phyloP scores from a whole-genome alignment of 257 asterid species.

The Lycium ferocissimum region DNA sequence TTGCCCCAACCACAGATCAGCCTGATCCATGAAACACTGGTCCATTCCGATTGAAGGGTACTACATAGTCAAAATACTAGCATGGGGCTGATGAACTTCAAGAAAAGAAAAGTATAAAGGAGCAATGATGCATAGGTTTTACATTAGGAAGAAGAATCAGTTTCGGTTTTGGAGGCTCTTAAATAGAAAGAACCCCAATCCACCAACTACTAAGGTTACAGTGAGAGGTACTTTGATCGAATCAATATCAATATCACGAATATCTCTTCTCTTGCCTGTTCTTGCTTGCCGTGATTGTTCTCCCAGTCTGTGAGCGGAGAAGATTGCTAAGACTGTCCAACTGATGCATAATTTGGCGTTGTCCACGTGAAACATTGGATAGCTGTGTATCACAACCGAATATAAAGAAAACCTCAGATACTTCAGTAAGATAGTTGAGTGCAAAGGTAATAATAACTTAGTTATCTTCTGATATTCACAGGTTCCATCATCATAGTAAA shows the following conservation, averaged over 20 bases:
- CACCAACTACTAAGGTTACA: constrained; percentile 42
- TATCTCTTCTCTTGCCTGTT: constrained; percentile 33
- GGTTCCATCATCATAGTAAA: not conserved
- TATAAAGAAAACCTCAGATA: not conserved
- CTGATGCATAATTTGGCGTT: constrained; percentile 84
- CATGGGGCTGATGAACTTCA: not conserved
- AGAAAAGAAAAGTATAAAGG: not conserved
- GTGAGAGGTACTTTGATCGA: constrained; percentile 37
- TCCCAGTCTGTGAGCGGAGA: constrained; percentile 47
- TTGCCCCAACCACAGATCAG: constrained; percentile 31
- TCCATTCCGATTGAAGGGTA: constrained; percentile 30
- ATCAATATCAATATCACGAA: constrained; percentile 35
- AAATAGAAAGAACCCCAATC: constrained; percentile 49
- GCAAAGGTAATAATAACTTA: not conserved
- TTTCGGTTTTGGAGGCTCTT: constrained; percentile 35
- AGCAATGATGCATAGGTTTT: not conserved
- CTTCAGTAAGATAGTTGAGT: not conserved
- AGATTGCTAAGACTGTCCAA: constrained; percentile 69
- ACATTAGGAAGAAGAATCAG: constrained; percentile 31
- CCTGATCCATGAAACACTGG: constrained; percentile 25
- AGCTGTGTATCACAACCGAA: constrained; percentile 49
- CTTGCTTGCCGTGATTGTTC: constrained; percentile 34
- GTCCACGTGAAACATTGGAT: constrained; percentile 67
- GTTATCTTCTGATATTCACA: not conserved
- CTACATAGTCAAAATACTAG: not conserved